phyloP scores from a whole-genome alignment of 768 basidiomycete genomes.

The Rubroboletus satanas region DNA sequence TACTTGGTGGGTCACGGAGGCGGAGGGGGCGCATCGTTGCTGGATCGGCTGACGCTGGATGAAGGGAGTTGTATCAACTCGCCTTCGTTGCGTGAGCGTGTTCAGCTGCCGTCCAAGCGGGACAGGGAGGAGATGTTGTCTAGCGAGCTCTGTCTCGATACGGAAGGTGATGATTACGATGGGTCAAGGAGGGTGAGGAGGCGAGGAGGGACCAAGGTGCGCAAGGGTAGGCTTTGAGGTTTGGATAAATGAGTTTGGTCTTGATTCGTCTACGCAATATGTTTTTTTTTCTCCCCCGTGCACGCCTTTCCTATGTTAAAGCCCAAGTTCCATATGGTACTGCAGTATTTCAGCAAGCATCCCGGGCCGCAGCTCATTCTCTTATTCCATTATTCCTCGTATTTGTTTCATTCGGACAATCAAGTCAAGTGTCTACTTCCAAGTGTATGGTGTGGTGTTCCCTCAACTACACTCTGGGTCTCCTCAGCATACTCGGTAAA shows the following conservation, averaged over 20 bases:
- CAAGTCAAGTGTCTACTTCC: not conserved
- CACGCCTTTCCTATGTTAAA: not conserved
- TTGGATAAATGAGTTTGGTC: not conserved
- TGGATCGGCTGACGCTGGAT: conserved; percentile 37
- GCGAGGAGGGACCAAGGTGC: conserved; percentile 18
- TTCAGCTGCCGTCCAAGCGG: conserved; percentile 35
- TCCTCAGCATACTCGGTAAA: conserved; percentile 18
- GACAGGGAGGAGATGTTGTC: conserved; percentile 28
- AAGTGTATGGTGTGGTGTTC: not conserved
- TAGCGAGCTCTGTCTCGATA: conserved; percentile 9
- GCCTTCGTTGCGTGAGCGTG: conserved; percentile 35
- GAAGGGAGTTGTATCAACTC: conserved; percentile 9
- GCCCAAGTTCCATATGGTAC: not conserved
- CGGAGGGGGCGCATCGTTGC: conserved; percentile 31
- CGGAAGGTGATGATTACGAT: conserved; percentile 23
- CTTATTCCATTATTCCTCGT: conserved; percentile 20
- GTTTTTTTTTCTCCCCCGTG: not conserved
- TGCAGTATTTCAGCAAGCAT: conserved; percentile 1
- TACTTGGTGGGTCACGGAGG: not conserved
- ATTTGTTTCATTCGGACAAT: conserved; percentile 13
- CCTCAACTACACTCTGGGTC: not conserved
- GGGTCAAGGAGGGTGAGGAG: conserved; percentile 22
- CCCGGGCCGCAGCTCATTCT: conserved; percentile 1
- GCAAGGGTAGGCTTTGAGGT: conserved; percentile 20
- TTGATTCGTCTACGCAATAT: not conserved